Base-by-base conservation (phyloP, 1,284 basidiomycete genomes). In the Tremellales sp. region DNA sequence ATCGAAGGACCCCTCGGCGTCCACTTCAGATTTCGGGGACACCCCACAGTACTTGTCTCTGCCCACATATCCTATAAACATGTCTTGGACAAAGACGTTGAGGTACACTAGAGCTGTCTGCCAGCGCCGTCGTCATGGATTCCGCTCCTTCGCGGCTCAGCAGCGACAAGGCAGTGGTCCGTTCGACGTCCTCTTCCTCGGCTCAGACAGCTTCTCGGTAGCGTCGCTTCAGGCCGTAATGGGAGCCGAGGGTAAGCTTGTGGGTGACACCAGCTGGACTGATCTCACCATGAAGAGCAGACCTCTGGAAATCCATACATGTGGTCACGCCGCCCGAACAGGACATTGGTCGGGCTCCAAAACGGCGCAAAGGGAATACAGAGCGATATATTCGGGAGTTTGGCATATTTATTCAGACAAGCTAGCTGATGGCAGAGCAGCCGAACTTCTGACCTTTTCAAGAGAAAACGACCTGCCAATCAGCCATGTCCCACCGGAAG, bases 181-280 rank as follows among this genome's bases (percentile, higher is more conserved):
- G 3, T 71, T 73, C 57, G 61, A 71, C 19, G 61, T 76, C 19
- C 58, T 76, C 13, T 76, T 74, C 52, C 71, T 74, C 48, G 75
- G 75, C 4, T 72, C 72, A 7, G 75, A 75, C 50, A 54, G 55
- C 12, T 76, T 76, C 53, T 75, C 74, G 14, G 60, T 67, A 24
- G 61, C 55, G 16, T 63, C 64, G 2, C 63, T 75, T n/a, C 45
- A 60, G 31, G 64, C 67, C 1, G 54, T 75, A 0, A 58, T 70
- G 19, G 48, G 53, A 4, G 68, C 70, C 8, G 62, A 54, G 44
- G 68, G 71, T 67, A 42, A 42, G 65, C 37, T 42, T 14, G 26
- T 9, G 34, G 12, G 25, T 24, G 25, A 19, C 12, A 32, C 3
- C 22, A 6, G 13, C 7, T 9, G 3, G 16, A 7, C 16, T 21